Evolutionary conservation across 176 grass and related monocot genomes (phyloP).

Genomic region (Aegilops sharonensis): DNA sequence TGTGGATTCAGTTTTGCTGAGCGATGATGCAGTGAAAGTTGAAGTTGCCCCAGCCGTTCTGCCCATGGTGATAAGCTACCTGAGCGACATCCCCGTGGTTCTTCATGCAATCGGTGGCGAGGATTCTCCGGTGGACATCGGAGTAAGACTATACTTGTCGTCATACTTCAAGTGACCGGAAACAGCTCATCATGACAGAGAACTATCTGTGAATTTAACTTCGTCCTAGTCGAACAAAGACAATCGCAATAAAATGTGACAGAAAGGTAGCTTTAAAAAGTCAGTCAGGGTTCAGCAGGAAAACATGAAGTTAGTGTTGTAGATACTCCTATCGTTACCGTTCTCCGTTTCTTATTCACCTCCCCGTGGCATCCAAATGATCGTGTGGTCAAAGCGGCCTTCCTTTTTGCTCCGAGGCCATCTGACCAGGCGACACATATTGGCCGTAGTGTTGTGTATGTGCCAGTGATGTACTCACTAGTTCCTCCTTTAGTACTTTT

Average conservation of each 20-base stretch:
- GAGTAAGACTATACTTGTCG: constrained; percentile 59
- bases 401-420: constrained; percentile 39
- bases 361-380: not conserved
- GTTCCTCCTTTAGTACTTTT: not conserved
- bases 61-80: constrained; percentile 66
- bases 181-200: constrained; percentile 5
- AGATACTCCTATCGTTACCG: constrained; percentile 25
- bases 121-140: constrained; percentile 64
- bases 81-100: constrained; percentile 76
- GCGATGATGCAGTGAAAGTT: constrained; percentile 29
- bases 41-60: constrained; percentile 50
- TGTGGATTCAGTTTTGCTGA: constrained; percentile 32
- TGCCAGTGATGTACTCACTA: not conserved
- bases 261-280: not conserved
- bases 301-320: constrained; percentile 27
- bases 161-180: constrained; percentile 67
- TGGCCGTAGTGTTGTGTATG: not conserved
- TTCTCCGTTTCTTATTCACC: constrained; percentile 22
- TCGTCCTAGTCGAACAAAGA: constrained; percentile 25
- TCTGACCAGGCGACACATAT: constrained; percentile 27
- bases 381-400: constrained; percentile 30
- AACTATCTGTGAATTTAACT: constrained; percentile 15
- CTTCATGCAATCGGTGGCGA: constrained; percentile 77
- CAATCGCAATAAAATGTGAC: constrained; percentile 22
- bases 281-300: constrained; percentile 13